Conservation (phyloP, 2,329 filamentous ascomycete species). For the Paecilomyces sp. region DNA sequence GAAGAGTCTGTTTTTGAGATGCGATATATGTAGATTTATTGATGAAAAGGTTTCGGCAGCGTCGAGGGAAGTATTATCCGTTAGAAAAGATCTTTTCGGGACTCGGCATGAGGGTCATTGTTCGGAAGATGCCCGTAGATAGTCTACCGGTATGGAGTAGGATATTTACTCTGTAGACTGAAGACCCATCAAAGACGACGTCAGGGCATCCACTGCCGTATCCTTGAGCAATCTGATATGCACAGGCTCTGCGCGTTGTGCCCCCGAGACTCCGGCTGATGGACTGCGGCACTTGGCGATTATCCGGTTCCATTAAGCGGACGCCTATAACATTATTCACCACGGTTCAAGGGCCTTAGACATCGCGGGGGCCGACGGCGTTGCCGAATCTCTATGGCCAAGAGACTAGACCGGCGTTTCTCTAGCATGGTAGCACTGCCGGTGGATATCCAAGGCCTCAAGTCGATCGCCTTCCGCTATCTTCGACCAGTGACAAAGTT, state of each 20-base stretch:
- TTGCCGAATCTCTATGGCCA: not conserved
- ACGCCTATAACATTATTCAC: not conserved
- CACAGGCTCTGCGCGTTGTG: no score
- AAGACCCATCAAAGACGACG: not conserved
- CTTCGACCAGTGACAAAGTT: not conserved
- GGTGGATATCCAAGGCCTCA: not conserved
- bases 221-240: not conserved
- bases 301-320: not conserved
- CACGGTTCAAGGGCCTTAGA: not conserved
- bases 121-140: no score
- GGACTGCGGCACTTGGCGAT: not conserved
- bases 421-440: not conserved
- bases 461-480: not conserved
- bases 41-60: not conserved
- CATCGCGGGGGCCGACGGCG: not conserved
- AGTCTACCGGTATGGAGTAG: not conserved
- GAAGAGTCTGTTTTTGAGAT: not conserved
- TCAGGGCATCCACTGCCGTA: not conserved
- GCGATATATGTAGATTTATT: not conserved
- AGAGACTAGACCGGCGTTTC: not conserved
- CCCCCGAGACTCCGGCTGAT: not conserved
- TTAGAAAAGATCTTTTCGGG: not conserved
- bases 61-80: not conserved
- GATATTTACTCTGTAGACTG: not conserved
- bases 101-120: not conserved